Evolutionary conservation across 148 eudicot genomes (phyloP), one percentile per base, ranked within the genome.

Genomic region (Camellia japonica): DNA sequence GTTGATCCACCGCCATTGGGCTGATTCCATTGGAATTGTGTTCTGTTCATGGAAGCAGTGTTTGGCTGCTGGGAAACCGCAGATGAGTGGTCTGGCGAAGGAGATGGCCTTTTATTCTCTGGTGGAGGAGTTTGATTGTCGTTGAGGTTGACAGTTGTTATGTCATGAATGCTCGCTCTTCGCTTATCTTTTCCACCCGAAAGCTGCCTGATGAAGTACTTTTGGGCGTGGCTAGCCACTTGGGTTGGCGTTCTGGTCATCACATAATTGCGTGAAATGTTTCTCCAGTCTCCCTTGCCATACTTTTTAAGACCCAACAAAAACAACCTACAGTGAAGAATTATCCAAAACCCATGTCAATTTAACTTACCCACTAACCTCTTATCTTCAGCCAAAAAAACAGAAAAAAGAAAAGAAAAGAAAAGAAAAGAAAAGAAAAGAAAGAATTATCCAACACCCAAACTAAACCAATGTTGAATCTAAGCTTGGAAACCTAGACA

Each of bases 231-330:
- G 82, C 99, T 97, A 12, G 99, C 99, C 9, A 97, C 99, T 80
- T 97, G 99, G 14, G 99, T 97, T 43, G 99, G 98, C 42, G 99
- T 97, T 76, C 99, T 87, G 7, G 93, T 91, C 7, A 89, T 87
- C 83, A 97, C 99, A 58, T 81, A 97, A 54, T 94, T 93, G 71
- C 99, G 86, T 0, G 99, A 97, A 20, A 97, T 97, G 88, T 97
- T 97, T 84, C 99, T 90, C 99, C 99, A 97, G 61, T 97, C 99
- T 7, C 99, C 99, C 77, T 97, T 97, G 55, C 99, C 99, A 73
- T 97, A 91, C 88, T 97, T 97, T 79, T 90, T 88, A 15, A 97
- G 89, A 71, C 99, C 99, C 98, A 97, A 73, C 81, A 97, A 86
- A 80, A 97, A 97, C 83, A 94, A 85, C 91, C 99, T 97, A 84